phyloP scores from a whole-genome alignment of 2,329 filamentous ascomycete species.

The Aspergillus proliferans region DNA sequence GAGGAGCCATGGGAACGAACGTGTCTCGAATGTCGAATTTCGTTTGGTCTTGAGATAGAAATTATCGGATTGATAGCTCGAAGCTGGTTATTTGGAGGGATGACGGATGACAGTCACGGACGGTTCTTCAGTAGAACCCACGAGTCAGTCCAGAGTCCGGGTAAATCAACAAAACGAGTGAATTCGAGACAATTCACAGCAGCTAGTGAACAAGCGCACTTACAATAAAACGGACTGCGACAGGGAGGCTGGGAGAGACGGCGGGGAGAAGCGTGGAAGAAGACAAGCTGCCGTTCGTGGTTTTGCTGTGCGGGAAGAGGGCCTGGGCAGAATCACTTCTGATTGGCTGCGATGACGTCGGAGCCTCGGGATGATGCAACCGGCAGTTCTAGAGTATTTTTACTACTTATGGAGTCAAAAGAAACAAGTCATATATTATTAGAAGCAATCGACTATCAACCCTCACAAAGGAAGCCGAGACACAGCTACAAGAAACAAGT shows the following conservation, averaged over 20 bases:
- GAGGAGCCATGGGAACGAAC: slow-evolving; percentile 58
- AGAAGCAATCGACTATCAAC: too few species aligned
- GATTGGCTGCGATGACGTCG: slow-evolving; percentile 14
- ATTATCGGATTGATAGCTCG: slow-evolving; percentile 1
- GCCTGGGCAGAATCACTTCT: slow-evolving; percentile 8
- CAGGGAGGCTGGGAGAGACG: slow-evolving; percentile 14
- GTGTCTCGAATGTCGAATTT: slow-evolving; percentile 4
- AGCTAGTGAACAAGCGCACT: too few species aligned
- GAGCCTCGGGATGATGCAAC: slow-evolving; percentile 14
- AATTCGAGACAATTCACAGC: slow-evolving; percentile 1
- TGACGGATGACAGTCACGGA: slow-evolving; percentile 4
- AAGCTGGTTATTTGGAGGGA: slow-evolving; percentile 5
- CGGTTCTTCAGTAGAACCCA: neutral
- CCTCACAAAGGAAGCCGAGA: too few species aligned
- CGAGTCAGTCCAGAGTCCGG: neutral
- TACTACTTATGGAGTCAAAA: too few species aligned
- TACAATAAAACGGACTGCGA: neutral
- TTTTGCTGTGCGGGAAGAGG: slow-evolving; percentile 10
- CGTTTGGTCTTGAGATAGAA: neutral
- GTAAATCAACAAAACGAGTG: slow-evolving; percentile 1
- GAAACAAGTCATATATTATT: too few species aligned
- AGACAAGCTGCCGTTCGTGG: slow-evolving; percentile 6
- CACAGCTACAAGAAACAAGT: too few species aligned
- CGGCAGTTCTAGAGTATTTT: neutral
- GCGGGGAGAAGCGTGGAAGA: slow-evolving; percentile 3